Evolutionary conservation across 2,329 filamentous ascomycete species (phyloP), one percentile per base, ranked within the genome.

Genomic region (Pezicula radicicola): DNA sequence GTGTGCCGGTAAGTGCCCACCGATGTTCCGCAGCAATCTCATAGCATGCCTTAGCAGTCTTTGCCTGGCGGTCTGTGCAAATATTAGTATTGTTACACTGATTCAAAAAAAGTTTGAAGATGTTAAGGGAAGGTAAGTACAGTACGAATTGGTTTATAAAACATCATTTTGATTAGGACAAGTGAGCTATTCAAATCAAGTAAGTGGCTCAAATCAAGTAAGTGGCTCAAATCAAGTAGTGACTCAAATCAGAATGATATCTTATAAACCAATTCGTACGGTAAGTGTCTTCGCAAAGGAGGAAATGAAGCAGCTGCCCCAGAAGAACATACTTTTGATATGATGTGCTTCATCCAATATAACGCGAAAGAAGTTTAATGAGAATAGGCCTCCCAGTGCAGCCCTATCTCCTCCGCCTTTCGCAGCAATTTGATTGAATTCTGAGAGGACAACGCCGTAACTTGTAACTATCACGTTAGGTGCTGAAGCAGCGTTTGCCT

Each of bases 271-370:
- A 25, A 25, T 25, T 25, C 25, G 6, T 25, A 25, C 25, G 6
- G 25, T 25, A 25, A 25, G 25, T 25, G 25, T 13, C 30, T 33
- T 10, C 3, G 30, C 9, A 13, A 33, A 10, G 30, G 30, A 33
- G 5, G 4, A 33, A 13, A 10, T 33, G 12, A 13, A 33, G 30
- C 9, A 33, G 12, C 3, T 33, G 12, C 30, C 9, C 30, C 12
- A 8, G 6, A 45, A 40, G 21, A 27, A 28, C 42, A 27, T 28
- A 45, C 42, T 87, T 70, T 97, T 99, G 74, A 99, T 96, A 55
- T 87, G 85, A 66, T 99, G 94, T 1, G 88, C 94, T 73, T 99
- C 94, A 60, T 99, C 94, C 1, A 99, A 81, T 56, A 99, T 97
- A 54, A 99, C 79, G 5, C 94, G 87, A 73, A 96, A 97, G 72